phyloP scores from a whole-genome alignment of 108 stramenopile species.

The Skeletonema menzelii region DNA sequence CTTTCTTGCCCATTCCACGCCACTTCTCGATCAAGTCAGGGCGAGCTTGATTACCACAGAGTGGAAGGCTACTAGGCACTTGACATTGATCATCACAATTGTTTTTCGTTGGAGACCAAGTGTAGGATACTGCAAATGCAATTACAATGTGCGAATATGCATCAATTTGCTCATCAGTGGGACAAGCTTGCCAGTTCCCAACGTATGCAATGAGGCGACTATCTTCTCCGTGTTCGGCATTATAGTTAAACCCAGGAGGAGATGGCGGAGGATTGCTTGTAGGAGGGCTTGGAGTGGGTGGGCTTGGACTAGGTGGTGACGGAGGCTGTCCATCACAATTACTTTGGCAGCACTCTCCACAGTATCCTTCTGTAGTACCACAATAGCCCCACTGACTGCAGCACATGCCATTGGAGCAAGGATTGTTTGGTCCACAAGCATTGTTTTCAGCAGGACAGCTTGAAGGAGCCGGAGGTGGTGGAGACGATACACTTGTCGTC shows the following conservation, averaged over 20 bases:
- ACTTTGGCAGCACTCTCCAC: constrained; percentile 34
- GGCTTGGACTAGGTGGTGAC: constrained; percentile 20
- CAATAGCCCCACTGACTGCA: constrained; percentile 53
- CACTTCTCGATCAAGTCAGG: constrained; percentile 30
- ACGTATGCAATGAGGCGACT: constrained; percentile 59
- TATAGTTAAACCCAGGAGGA: constrained; percentile 9
- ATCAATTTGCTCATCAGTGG: constrained; percentile 42
- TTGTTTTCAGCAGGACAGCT: neutral
- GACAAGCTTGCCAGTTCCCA: constrained; percentile 69
- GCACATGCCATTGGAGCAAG: constrained; percentile 17
- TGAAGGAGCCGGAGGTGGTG: neutral
- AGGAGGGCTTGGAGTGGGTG: constrained; percentile 21
- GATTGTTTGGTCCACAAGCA: neutral
- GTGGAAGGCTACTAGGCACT: constrained; percentile 28
- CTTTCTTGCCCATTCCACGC: constrained; percentile 49
- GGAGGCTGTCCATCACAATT: constrained; percentile 13
- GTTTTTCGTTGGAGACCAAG: constrained; percentile 43
- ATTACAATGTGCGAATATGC: constrained; percentile 63
- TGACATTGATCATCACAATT: constrained; percentile 42
- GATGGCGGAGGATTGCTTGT: neutral
- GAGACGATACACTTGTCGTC: neutral
- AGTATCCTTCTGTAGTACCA: constrained; percentile 35
- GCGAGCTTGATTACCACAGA: constrained; percentile 34
- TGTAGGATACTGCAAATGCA: constrained; percentile 60
- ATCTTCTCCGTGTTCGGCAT: constrained; percentile 37